Percentiles rank a stretch among this genome's conserved stretches.
These are phyloP conservation scores for Novymonas esmeraldas DNA, from an alignment of 208 protist species.

Conservation along the genomic window DNA sequence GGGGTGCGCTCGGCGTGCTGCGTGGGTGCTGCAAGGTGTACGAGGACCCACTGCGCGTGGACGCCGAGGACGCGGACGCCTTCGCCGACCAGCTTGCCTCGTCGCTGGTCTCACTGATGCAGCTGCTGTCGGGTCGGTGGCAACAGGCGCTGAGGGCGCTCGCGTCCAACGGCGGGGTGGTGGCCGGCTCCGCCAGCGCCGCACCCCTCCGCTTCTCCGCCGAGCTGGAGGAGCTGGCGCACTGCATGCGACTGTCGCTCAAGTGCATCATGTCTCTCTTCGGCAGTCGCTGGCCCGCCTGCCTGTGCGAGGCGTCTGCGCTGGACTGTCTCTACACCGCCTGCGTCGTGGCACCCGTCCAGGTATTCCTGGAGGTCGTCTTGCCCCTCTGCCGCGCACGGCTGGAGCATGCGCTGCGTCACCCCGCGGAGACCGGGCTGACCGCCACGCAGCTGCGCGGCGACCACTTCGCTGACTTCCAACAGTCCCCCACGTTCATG, in stretches of 20 bases:
- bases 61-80: constrained; percentile 47
- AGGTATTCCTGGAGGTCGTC: constrained; percentile 37
- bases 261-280: constrained; percentile 77
- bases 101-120: constrained; percentile 50
- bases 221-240: constrained; percentile 55
- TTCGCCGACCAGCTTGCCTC: constrained; percentile 50
- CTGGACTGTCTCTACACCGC: constrained; percentile 57
- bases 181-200: constrained; percentile 7
- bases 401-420: constrained; percentile 31
- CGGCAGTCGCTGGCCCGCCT: constrained; percentile 54
- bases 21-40: constrained; percentile 71
- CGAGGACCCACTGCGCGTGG: constrained; percentile 53
- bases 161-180: constrained; percentile 12
- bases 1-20: constrained; percentile 68
- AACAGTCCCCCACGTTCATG: constrained; percentile 60
- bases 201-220: constrained; percentile 21
- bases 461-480: constrained; percentile 65
- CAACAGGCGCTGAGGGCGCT: constrained; percentile 32
- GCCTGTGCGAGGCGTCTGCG: constrained; percentile 56
- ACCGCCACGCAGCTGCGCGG: constrained; percentile 38
- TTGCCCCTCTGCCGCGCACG: constrained; percentile 50
- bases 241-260: constrained; percentile 72
- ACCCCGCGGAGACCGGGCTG: constrained; percentile 29
- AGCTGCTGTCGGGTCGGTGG: constrained; percentile 54
- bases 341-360: constrained; percentile 44